Evolutionary conservation across 1,284 basidiomycete genomes (phyloP).

Genomic region (Ceratobasidium sp.): DNA sequence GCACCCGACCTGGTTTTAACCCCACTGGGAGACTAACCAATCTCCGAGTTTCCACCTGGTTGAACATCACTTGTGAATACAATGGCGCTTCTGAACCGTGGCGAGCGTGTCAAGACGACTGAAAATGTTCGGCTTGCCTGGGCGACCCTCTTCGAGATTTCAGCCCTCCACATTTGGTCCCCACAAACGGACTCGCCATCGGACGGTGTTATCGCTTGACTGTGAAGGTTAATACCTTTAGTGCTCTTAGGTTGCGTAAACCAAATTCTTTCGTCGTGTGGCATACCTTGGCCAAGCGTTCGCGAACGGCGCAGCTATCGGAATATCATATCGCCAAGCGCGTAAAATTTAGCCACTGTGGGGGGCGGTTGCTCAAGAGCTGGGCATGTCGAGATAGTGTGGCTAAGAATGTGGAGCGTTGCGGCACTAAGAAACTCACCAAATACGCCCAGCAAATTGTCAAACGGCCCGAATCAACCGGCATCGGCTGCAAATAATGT

Average conservation of each 20-base stretch:
- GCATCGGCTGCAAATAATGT: not conserved
- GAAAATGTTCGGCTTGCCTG: not conserved
- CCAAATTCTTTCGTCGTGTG: not conserved
- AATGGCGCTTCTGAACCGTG: not conserved
- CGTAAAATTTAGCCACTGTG: not conserved
- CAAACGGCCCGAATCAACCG: not conserved
- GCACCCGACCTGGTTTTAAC: not conserved
- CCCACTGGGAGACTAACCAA: not conserved
- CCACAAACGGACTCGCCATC: slow-evolving; percentile 1
- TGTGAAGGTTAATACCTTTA: not conserved
- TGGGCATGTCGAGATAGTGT: not conserved
- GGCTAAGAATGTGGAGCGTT: not conserved
- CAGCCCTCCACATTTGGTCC: slow-evolving; percentile 5
- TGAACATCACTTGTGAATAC: not conserved
- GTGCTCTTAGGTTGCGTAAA: not conserved
- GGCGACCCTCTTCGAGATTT: too few species aligned
- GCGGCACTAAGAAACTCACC: not conserved
- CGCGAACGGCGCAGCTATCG: not conserved
- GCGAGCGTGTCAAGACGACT: not conserved
- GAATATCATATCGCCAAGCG: not conserved
- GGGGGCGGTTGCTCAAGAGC: not conserved
- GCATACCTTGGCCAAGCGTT: slow-evolving; percentile 2
- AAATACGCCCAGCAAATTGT: not conserved
- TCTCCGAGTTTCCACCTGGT: not conserved
- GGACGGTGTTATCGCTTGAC: not conserved